phyloP scores from a whole-genome alignment of 2,329 filamentous ascomycete species.

The Sporothrix inflata region DNA sequence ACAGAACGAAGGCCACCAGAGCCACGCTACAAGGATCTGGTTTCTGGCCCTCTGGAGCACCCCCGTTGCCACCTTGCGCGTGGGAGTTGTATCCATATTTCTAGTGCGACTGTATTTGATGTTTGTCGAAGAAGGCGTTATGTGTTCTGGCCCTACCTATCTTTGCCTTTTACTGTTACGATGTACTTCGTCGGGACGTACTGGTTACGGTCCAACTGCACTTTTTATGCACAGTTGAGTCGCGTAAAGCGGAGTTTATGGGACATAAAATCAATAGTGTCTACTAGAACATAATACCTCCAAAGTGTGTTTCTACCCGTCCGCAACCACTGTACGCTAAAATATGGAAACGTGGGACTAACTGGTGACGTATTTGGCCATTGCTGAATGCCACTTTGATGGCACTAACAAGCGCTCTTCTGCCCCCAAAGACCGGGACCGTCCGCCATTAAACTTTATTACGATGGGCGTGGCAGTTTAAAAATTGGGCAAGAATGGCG shows the following conservation, averaged over 20 bases:
- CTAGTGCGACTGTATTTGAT: not conserved
- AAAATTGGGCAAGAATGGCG: no score
- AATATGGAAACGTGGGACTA: constrained; percentile 13
- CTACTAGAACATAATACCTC: not conserved
- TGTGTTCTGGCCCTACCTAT: not conserved
- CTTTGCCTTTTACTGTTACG: not conserved
- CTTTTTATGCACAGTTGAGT: not conserved
- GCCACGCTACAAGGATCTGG: not conserved
- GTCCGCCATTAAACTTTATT: not conserved
- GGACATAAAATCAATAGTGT: not conserved
- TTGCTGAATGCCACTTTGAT: not conserved
- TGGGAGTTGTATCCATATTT: not conserved
- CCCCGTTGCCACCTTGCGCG: not conserved
- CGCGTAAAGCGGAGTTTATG: not conserved
- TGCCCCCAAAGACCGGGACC: not conserved
- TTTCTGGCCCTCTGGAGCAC: not conserved
- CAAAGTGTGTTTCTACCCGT: not conserved
- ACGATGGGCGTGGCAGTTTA: no score
- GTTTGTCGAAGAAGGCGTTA: not conserved
- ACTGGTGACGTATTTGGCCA: constrained; percentile 9
- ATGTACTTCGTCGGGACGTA: no score
- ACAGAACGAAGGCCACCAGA: not conserved
- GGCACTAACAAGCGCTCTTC: not conserved
- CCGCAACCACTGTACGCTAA: not conserved
- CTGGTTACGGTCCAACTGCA: no score